Evolutionary conservation across 129 eudicot species (phyloP).

Genomic region (Escallonia herrerae): DNA sequence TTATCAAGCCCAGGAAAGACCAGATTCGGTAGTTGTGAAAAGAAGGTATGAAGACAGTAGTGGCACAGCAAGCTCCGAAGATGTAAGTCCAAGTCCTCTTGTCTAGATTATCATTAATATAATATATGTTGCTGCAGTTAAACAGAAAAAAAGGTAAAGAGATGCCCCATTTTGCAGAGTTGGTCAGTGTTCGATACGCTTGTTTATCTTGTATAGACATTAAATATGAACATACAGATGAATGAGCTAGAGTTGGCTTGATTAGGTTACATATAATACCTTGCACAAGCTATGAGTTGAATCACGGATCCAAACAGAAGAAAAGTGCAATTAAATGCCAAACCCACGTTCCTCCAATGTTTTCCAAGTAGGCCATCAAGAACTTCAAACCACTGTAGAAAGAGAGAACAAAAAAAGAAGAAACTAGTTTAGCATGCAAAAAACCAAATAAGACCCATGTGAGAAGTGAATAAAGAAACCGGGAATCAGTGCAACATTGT

Average conservation of each 20-base stretch:
- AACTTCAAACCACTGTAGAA: constrained; percentile 92
- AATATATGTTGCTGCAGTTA: constrained; percentile 80
- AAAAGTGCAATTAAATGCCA: constrained; percentile 96
- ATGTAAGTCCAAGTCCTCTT: constrained; percentile 99
- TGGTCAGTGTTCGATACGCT: neutral
- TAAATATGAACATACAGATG: neutral
- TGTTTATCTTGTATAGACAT: neutral
- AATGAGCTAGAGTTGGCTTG: neutral
- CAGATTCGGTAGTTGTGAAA: constrained; percentile 94
- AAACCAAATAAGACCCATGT: constrained; percentile 13
- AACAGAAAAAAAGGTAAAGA: neutral
- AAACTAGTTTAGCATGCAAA: neutral
- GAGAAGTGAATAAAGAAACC: neutral
- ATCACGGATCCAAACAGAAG: constrained; percentile 98
- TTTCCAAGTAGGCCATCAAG: constrained; percentile 97
- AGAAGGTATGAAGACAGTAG: constrained; percentile 92
- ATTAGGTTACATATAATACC: constrained; percentile 33
- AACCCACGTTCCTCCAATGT: constrained; percentile 98
- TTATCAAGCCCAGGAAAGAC: constrained; percentile 85
- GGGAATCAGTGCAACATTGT: neutral
- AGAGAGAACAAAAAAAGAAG: too few species aligned
- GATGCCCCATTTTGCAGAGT: neutral
- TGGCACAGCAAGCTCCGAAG: constrained; percentile 98
- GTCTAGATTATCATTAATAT: constrained; percentile 96
- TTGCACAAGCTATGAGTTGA: constrained; percentile 99